Percentiles rank a stretch among this genome's conserved stretches.
These are phyloP conservation scores for Penicillium occitanis DNA, from an alignment of 2,329 filamentous ascomycete genomes.

Conservation along the genomic window DNA sequence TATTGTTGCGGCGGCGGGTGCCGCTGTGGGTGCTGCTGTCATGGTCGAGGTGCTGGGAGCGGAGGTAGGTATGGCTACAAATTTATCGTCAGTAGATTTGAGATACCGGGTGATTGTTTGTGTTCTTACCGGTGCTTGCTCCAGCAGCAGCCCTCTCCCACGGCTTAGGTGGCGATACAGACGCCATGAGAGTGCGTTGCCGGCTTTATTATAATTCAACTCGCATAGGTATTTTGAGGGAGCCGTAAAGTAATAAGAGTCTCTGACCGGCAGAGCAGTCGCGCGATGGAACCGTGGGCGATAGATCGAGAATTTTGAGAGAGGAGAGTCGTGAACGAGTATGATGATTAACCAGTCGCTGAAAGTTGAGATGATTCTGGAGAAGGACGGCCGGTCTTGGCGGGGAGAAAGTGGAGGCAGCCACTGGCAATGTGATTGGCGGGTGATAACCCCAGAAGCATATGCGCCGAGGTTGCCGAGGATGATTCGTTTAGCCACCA, in stretches of 20 bases:
- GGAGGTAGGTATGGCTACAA: background rate
- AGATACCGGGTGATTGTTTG: too few species aligned
- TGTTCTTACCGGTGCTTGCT: conserved; percentile 15
- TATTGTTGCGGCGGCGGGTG: conserved; percentile 39
- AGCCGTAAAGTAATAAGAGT: background rate
- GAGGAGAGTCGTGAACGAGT: background rate
- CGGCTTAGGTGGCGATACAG: conserved; percentile 86
- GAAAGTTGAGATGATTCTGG: background rate
- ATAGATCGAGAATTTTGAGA: background rate
- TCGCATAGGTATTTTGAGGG: background rate
- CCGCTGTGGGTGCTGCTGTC: conserved; percentile 22
- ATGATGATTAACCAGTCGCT: background rate
- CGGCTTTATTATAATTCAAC: conserved; percentile 23
- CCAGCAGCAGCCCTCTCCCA: conserved; percentile 78
- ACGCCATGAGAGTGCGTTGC: conserved; percentile 49
- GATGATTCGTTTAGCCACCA: conserved; percentile 56
- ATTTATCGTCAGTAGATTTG: background rate
- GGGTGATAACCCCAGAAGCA: background rate
- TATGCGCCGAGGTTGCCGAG: conserved; percentile 13
- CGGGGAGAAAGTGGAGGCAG: background rate
- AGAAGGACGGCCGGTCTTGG: conserved; percentile 1
- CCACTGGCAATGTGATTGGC: background rate
- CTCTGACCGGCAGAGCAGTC: background rate
- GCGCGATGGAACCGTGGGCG: background rate
- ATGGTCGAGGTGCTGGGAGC: conserved; percentile 2